Base-by-base conservation (phyloP, 208 protist genomes). In the Leishmania arabica region DNA sequence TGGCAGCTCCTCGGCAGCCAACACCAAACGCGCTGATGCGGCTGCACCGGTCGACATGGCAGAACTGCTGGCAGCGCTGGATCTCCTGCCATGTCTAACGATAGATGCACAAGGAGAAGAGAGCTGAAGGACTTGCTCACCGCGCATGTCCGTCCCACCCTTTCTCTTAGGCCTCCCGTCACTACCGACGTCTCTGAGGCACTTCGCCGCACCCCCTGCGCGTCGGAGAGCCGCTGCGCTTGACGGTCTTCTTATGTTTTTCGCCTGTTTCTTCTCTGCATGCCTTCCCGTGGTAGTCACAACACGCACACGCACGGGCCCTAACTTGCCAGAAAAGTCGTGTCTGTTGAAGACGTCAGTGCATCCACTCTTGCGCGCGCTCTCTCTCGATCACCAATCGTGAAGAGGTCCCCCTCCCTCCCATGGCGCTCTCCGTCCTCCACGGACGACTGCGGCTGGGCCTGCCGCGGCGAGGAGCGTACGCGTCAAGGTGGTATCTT, bases 51-150 rank as follows among this genome's bases (percentile, higher is more conserved):
- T 45, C 2, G 60, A 58, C 56, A 70, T 86, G 77, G 54, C 51
- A 11, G 78, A 66, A 3, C 60, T 86, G n/a, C 79, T 89, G 13
- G 64, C 37, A 5, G 77, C 47, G 40, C 64, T 86, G 4, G 86
- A 89, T 47, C 15, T 11, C 1, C 76, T 89, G 47, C 86, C 86
- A 19, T 75, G 78, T 65, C 40, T 86, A 15, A 40, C 64, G 27
- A n/a, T 49, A 31, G n/a, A 40, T 19, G 40, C 17, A 19, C 65
- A 65, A 31, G 34, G 53, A 15, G 24, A 64, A 21, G 21, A 73
- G 69, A 17, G 45, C 45, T 73, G 42, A 73, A 19, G 11, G 31
- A 68, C 31, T 15, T 40, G 13, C 62, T 15, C 27, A 31, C 69
- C 3, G 42, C 21, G 37, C 45, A 4, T 34, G 13, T 19, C 27